Percentiles rank a stretch among this genome's conserved stretches.
Conservation (phyloP, 2,329 filamentous ascomycete species). For the Nemania diffusa region DNA sequence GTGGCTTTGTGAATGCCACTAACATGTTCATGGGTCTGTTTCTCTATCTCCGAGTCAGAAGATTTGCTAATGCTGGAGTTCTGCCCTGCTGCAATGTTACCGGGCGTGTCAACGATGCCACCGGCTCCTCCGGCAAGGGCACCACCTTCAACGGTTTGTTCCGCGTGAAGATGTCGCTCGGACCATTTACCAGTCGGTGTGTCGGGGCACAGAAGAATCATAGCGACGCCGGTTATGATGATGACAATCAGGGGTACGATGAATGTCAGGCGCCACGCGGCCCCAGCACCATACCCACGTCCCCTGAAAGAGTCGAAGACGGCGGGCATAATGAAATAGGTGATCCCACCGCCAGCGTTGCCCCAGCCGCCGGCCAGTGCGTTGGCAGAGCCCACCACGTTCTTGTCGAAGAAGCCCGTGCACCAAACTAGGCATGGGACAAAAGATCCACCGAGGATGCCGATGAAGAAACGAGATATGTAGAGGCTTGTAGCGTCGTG, state of each 20-base stretch:
- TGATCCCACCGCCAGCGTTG: slow-evolving; percentile 89
- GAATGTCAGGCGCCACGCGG: slow-evolving; percentile 87
- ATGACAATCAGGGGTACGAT: slow-evolving; percentile 85
- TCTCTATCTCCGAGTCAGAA: slow-evolving; percentile 55
- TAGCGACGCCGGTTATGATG: slow-evolving; percentile 69
- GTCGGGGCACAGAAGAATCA: slow-evolving; percentile 81
- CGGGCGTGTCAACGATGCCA: slow-evolving; percentile 63
- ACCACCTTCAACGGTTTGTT: slow-evolving; percentile 63
- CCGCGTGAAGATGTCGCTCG: slow-evolving; percentile 70
- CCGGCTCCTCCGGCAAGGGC: slow-evolving; percentile 48
- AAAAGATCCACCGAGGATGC: slow-evolving; percentile 80
- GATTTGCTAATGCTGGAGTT: slow-evolving; percentile 55
- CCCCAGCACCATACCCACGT: slow-evolving; percentile 69
- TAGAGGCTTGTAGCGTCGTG: slow-evolving; percentile 75
- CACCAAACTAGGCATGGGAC: slow-evolving; percentile 93
- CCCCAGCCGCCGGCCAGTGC: slow-evolving; percentile 86
- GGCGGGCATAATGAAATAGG: slow-evolving; percentile 93
- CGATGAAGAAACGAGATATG: slow-evolving; percentile 80
- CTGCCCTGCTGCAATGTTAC: slow-evolving; percentile 57
- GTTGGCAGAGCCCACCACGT: slow-evolving; percentile 88
- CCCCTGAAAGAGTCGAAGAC: slow-evolving; percentile 81
- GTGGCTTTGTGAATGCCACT: slow-evolving; percentile 57
- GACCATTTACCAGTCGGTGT: slow-evolving; percentile 86
- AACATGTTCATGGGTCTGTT: slow-evolving; percentile 48
- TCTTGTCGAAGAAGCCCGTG: slow-evolving; percentile 93